Evolutionary conservation across 768 basidiomycete species (phyloP), one percentile per base, ranked within the genome.

Genomic region (Exsudoporus frostii): DNA sequence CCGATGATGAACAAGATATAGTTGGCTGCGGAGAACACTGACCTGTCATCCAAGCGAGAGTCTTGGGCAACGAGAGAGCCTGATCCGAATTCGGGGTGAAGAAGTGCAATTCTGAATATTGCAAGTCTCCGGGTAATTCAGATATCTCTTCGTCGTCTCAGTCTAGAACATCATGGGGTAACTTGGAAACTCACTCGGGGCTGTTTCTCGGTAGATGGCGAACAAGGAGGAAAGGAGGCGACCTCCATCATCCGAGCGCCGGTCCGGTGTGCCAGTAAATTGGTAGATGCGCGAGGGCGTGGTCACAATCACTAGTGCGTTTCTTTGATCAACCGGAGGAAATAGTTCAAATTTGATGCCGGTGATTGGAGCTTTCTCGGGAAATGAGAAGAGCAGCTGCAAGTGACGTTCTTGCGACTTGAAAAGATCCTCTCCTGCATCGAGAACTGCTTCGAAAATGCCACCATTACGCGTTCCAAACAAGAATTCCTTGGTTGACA

Each of bases 1-100:
- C 7, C 15, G 15, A 30, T 49, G 19, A 50, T 53, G 19, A 59
- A 22, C 40, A 52, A 52, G 44, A 45, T 11, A 45, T 40, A 8
- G 22, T 24, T 14, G 24, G 2, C 15, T 1, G 0, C 4, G 3
- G 20, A 11, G 3, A 45, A 29, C 19, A 60, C 82, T 59, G 50
- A 92, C 95, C 84, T 45, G 92, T 96, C 76, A 96, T 79, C 96
- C 96, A 98, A 5, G 92, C 96, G 59, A 97, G 74, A 24, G 76
- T 78, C 61, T 78, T 85, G 1, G 93, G 88, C 29, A 89, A 66
- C 14, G 85, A 85, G 32, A 82, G 73, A 19, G 81, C 81, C 71
- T 89, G 84, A 59, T 83, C 83, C 19, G 88, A 75, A 66, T 86
- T 83, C 0, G 81, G 79, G 8, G 85, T 85, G 64, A 79, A 95